phyloP scores from a whole-genome alignment of 2,329 filamentous ascomycete species.

The Camillea tinctor region DNA sequence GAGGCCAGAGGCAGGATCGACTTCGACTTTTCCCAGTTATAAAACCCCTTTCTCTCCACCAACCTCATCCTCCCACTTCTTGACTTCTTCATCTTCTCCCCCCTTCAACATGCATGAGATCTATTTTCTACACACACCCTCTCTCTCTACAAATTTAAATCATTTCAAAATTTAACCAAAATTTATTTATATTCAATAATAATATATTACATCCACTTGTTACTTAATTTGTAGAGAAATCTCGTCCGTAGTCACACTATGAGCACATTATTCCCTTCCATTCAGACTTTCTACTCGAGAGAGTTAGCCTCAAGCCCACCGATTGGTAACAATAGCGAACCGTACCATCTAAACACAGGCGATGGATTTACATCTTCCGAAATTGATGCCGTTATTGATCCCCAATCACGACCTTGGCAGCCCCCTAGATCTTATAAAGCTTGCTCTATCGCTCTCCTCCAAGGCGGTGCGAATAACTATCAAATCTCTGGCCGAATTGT shows the following conservation, averaged over 20 bases:
- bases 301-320: conserved; percentile 17
- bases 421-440: conserved; percentile 48
- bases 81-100: too few species aligned
- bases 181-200: too few species aligned
- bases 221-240: not conserved
- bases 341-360: conserved; percentile 26
- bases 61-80: too few species aligned
- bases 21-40: too few species aligned
- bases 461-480: conserved; percentile 49
- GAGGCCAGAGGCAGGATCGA: too few species aligned
- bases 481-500: conserved; percentile 55
- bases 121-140: too few species aligned
- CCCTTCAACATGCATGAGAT: too few species aligned
- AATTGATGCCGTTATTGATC: conserved; percentile 38
- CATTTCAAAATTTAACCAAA: too few species aligned
- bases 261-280: conserved; percentile 28
- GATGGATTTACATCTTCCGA: conserved; percentile 55
- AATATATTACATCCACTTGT: not conserved
- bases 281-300: conserved; percentile 36
- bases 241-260: too few species aligned
- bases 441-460: conserved; percentile 44
- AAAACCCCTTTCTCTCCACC: too few species aligned
- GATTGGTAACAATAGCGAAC: conserved; percentile 4
- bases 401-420: conserved; percentile 37
- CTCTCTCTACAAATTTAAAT: too few species aligned